Conservation (phyloP, 139 green algal genomes). For the Coelastrella sp. region DNA sequence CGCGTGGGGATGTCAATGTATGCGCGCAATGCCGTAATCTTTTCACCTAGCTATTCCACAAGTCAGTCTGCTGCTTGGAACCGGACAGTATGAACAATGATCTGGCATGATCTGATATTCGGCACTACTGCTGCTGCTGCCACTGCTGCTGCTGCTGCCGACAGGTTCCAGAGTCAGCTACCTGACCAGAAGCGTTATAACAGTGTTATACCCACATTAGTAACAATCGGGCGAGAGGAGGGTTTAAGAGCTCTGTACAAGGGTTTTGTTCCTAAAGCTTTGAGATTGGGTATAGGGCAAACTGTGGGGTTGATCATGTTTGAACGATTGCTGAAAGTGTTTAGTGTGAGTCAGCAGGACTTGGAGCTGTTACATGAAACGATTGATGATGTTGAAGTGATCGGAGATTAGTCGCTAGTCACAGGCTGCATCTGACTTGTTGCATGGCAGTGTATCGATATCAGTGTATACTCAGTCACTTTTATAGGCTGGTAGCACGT, state of each 20-base stretch:
- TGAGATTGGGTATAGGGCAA: slow-evolving; percentile 67
- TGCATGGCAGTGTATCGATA: too few relatives aligned
- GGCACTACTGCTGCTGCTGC: neutral
- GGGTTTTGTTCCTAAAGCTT: slow-evolving; percentile 69
- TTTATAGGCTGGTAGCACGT: too few relatives aligned
- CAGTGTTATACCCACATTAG: slow-evolving; percentile 38
- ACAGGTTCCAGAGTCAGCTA: slow-evolving; percentile 56
- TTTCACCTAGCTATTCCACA: too few relatives aligned
- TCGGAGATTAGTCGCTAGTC: neutral
- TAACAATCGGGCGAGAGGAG: slow-evolving; percentile 57
- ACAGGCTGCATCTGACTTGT: neutral
- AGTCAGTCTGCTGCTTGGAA: too few relatives aligned
- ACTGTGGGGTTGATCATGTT: slow-evolving; percentile 69
- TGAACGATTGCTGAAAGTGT: slow-evolving; percentile 44
- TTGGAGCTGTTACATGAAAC: slow-evolving; percentile 6
- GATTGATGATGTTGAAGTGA: neutral
- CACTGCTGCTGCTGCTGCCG: slow-evolving; percentile 24
- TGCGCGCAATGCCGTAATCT: too few relatives aligned
- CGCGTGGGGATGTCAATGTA: too few relatives aligned
- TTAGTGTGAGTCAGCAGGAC: slow-evolving; percentile 18
- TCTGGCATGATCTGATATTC: too few relatives aligned
- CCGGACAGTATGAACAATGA: too few relatives aligned
- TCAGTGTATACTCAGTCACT: too few relatives aligned
- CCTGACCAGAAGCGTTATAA: slow-evolving; percentile 48
- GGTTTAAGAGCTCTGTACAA: slow-evolving; percentile 60